A percentile compares a stretch with the other conserved stretches of the same genome.
These are phyloP conservation scores for Ophiostoma himal-ulmi DNA, from an alignment of 2,329 filamentous ascomycete genomes.

Conservation along the genomic window DNA sequence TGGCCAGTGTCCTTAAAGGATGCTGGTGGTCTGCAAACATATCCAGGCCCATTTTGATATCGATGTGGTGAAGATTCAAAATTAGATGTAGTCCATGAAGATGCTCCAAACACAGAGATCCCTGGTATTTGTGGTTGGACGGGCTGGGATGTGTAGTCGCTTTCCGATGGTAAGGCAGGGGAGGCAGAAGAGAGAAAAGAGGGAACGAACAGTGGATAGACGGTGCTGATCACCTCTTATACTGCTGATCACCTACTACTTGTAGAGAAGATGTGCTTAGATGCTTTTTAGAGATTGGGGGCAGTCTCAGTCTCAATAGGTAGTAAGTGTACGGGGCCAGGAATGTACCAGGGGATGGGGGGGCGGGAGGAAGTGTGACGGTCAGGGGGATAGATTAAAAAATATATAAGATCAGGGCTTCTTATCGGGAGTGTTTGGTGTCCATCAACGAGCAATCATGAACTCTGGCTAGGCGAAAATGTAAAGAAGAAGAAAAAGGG, in stretches of 20 bases:
- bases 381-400: background rate
- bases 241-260: slow-evolving; percentile 21
- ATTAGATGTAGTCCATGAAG: background rate
- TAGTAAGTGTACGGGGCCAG: background rate
- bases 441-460: background rate
- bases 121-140: background rate
- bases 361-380: background rate
- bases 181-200: background rate
- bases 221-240: slow-evolving; percentile 6
- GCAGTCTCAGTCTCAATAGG: background rate
- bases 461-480: background rate
- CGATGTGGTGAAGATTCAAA: background rate
- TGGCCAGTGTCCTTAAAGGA: slow-evolving; percentile 5
- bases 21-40: background rate
- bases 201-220: background rate
- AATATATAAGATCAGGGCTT: slow-evolving; percentile 1
- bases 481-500: background rate
- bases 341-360: background rate
- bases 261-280: background rate
- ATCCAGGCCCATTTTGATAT: background rate
- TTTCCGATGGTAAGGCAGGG: background rate
- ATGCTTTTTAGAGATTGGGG: background rate
- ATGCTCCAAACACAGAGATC: background rate
- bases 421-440: background rate
- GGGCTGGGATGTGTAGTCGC: background rate